A percentile compares a stretch with the other conserved stretches of the same genome.
Conservation (phyloP, 2,329 filamentous ascomycete species). For the Corinectria fuckeliana region DNA sequence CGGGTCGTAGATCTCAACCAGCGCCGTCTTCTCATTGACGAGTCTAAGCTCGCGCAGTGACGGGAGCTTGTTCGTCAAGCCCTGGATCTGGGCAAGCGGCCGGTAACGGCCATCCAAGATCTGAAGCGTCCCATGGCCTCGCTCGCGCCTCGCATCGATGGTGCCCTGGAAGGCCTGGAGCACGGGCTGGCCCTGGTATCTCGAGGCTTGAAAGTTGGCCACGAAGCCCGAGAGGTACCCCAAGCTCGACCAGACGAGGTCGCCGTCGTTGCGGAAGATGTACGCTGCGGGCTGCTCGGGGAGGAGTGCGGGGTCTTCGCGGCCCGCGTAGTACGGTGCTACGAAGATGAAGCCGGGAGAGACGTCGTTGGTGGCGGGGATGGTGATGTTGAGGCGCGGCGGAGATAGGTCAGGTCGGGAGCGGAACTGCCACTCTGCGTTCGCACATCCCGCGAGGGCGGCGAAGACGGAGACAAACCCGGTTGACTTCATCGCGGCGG, state of each 20-base stretch:
- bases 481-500: slow-evolving; percentile 8
- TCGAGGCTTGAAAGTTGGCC: slow-evolving; percentile 57
- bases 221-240: slow-evolving; percentile 58
- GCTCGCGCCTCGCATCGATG: slow-evolving; percentile 55
- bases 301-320: slow-evolving; percentile 43
- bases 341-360: slow-evolving; percentile 52
- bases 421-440: slow-evolving; percentile 31
- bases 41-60: slow-evolving; percentile 62
- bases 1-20: slow-evolving; percentile 61
- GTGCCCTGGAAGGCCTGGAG: slow-evolving; percentile 61
- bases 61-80: slow-evolving; percentile 54
- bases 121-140: slow-evolving; percentile 59
- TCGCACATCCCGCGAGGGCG: neutral
- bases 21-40: slow-evolving; percentile 57
- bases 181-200: slow-evolving; percentile 57
- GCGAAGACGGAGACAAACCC: slow-evolving; percentile 1
- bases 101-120: slow-evolving; percentile 61
- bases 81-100: slow-evolving; percentile 56
- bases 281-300: slow-evolving; percentile 60
- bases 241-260: slow-evolving; percentile 64
- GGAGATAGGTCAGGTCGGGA: slow-evolving; percentile 30
- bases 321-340: slow-evolving; percentile 44
- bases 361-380: slow-evolving; percentile 47
- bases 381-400: slow-evolving; percentile 46
- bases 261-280: slow-evolving; percentile 60